phyloP scores from a whole-genome alignment of 106 monocot genomes.

The Acanthochlamys bracteata region DNA sequence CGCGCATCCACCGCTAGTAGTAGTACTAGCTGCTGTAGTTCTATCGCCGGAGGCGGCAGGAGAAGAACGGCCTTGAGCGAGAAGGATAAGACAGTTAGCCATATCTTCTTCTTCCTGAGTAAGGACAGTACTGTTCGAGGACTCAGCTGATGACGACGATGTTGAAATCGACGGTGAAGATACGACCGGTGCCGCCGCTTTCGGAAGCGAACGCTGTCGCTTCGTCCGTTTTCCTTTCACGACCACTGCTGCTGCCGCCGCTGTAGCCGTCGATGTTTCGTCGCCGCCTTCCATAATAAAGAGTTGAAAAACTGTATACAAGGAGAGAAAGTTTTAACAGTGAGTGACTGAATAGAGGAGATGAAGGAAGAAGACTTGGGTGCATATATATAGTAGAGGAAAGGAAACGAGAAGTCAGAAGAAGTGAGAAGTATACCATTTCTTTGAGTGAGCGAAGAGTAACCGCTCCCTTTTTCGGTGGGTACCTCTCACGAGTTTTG shows the following conservation, averaged over 20 bases:
- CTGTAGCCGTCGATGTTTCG: not conserved
- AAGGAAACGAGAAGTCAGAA: not conserved
- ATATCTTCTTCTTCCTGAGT: constrained; percentile 9
- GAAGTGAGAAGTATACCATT: not conserved
- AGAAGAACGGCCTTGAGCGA: not conserved
- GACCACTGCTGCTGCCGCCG: not conserved
- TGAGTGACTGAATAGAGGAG: too few relatives aligned
- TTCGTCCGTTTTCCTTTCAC: constrained; percentile 12
- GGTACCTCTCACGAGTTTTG: not conserved
- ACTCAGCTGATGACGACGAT: constrained; percentile 1
- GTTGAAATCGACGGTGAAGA: not conserved
- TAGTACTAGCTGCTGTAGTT: not conserved
- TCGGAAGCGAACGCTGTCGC: not conserved
- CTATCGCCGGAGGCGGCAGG: not conserved
- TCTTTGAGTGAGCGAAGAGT: not conserved
- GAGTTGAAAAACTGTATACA: not conserved
- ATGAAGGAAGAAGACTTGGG: not conserved
- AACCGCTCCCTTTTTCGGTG: not conserved
- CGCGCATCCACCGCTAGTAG: not conserved
- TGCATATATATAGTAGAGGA: not conserved
- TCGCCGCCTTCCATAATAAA: not conserved
- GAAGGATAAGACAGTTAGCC: constrained; percentile 11
- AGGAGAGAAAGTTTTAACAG: not conserved
- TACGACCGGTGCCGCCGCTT: too few relatives aligned
- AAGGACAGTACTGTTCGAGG: not conserved